Conservation (phyloP, 805 yeast species). For the Brettanomyces anomalus region DNA sequence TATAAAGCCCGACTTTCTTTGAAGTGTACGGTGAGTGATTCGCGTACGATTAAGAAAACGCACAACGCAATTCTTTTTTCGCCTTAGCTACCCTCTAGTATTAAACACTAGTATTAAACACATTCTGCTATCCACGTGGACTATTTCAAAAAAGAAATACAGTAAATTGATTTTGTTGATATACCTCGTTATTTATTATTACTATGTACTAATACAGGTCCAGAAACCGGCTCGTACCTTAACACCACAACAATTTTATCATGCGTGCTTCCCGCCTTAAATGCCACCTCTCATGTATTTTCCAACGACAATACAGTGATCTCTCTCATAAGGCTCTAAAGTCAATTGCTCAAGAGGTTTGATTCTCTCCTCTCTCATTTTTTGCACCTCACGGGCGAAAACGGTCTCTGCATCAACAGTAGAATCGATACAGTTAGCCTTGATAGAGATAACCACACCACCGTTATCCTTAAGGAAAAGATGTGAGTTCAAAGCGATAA, state of each 20-base stretch:
- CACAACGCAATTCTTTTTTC: no score
- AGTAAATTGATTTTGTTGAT: neutral
- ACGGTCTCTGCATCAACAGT: constrained; percentile 99
- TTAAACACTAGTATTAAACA: no score
- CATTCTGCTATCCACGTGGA: no score
- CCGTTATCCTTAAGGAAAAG: constrained; percentile 97
- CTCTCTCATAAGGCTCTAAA: constrained; percentile 99
- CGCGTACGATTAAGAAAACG: no score
- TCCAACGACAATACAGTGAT: constrained; percentile 98
- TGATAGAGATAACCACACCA: constrained; percentile 96
- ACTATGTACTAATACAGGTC: no score
- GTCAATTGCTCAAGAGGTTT: constrained; percentile 98
- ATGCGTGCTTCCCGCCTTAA: neutral
- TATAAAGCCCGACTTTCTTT: no score
- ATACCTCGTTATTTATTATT: no score
- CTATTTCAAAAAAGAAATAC: neutral
- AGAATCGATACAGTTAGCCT: constrained; percentile 99
- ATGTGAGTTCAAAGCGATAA: constrained; percentile 96
- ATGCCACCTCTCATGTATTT: constrained; percentile 84
- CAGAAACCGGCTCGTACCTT: no score
- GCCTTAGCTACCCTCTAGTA: no score
- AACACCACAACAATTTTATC: no score
- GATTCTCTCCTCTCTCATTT: constrained; percentile 96
- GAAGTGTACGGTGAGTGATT: no score
- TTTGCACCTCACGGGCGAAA: constrained; percentile 98